These are phyloP conservation scores for Xylariales sp. DNA, from an alignment of 2,329 filamentous ascomycete genomes.

Conservation along the genomic window DNA sequence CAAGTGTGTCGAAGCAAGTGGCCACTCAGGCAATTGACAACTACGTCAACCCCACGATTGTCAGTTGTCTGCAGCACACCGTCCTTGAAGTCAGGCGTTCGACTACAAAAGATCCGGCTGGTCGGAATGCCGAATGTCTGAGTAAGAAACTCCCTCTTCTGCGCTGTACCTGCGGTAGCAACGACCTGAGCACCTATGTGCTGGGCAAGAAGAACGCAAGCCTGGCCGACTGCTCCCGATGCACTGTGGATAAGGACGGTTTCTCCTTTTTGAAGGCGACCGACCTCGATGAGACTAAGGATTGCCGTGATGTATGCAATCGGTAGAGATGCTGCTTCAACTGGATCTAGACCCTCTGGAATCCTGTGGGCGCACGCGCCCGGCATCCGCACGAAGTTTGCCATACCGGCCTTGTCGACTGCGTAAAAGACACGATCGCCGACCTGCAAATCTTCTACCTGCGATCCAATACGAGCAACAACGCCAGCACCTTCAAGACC, in stretches of 20 bases:
- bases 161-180: constrained; percentile 34
- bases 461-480: constrained; percentile 22
- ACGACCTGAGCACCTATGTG: constrained; percentile 36
- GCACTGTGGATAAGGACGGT: constrained; percentile 36
- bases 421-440: constrained; percentile 32
- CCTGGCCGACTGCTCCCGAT: constrained; percentile 34
- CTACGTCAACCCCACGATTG: constrained; percentile 30
- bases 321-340: constrained; percentile 34
- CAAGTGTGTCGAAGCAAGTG: constrained; percentile 36
- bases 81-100: constrained; percentile 25
- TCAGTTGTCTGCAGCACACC: constrained; percentile 24
- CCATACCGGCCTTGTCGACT: constrained; percentile 29
- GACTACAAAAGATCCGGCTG: constrained; percentile 31
- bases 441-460: constrained; percentile 18
- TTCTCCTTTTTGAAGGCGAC: constrained; percentile 31
- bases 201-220: constrained; percentile 33
- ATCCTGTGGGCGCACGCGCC: constrained; percentile 32
- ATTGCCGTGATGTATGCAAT: constrained; percentile 37
- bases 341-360: constrained; percentile 31
- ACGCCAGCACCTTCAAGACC: constrained; percentile 37
- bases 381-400: constrained; percentile 28
- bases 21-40: constrained; percentile 36
- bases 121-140: constrained; percentile 31
- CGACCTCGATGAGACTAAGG: constrained; percentile 33
- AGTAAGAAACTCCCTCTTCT: constrained; percentile 35